Evolutionary conservation across 2,329 filamentous ascomycete genomes (phyloP).

Genomic region (Colletotrichum neosansevieriae): DNA sequence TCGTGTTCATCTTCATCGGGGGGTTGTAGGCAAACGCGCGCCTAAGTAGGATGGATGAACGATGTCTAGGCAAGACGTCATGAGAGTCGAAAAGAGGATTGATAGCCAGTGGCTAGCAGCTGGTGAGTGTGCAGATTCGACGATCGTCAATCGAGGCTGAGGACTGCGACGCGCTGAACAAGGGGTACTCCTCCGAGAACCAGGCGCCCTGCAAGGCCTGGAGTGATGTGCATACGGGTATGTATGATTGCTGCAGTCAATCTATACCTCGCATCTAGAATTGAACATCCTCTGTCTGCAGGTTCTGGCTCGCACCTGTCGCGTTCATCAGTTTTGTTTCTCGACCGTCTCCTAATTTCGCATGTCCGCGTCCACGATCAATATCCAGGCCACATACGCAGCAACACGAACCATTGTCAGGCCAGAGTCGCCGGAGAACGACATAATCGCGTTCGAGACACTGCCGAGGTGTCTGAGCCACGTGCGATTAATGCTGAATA

Average conservation of each 20-base stretch:
- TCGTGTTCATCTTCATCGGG: neutral
- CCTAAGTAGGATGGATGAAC: neutral
- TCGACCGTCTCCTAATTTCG: neutral
- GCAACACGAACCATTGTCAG: slow-evolving; percentile 21
- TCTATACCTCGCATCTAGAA: slow-evolving; percentile 1
- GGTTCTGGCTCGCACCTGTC: slow-evolving; percentile 24
- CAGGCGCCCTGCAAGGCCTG: slow-evolving; percentile 27
- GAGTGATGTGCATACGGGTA: slow-evolving; percentile 23
- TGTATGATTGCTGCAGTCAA: slow-evolving; percentile 21
- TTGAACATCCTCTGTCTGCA: neutral
- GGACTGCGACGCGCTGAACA: slow-evolving; percentile 11
- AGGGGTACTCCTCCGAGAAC: slow-evolving; percentile 1
- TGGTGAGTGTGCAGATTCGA: neutral
- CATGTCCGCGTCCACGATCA: neutral
- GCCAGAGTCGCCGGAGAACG: neutral
- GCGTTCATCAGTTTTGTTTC: neutral
- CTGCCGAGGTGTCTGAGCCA: slow-evolving; percentile 9
- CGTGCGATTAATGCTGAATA: neutral
- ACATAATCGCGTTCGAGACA: neutral
- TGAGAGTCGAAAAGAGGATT: neutral
- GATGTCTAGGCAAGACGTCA: neutral
- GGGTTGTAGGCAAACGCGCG: neutral
- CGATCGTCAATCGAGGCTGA: slow-evolving; percentile 28
- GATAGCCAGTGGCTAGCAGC: neutral
- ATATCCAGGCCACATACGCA: neutral